These are phyloP conservation scores for Leishmania tarentolae DNA, from an alignment of 208 protist species.

Conservation along the genomic window DNA sequence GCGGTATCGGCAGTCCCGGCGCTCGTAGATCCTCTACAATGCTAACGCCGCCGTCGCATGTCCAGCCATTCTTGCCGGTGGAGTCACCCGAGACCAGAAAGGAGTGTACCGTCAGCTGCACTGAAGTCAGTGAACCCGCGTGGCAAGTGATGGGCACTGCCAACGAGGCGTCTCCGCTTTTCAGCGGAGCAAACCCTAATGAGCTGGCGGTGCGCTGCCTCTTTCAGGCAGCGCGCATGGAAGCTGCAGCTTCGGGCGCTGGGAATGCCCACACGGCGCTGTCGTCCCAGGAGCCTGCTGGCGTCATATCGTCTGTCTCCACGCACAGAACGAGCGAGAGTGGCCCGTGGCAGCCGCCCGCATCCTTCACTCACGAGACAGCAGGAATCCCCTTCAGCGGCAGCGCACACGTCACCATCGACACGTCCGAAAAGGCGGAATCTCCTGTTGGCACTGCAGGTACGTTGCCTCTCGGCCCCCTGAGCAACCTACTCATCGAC, in stretches of 20 bases:
- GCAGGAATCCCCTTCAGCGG: background rate
- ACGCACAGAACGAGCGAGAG: background rate
- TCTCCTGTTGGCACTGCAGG: background rate
- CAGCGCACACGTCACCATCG: background rate
- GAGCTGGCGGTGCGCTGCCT: conserved; percentile 25
- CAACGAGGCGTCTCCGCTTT: background rate
- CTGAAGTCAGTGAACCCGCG: background rate
- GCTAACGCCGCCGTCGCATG: background rate
- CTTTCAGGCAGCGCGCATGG: conserved; percentile 12
- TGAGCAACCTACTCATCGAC: background rate
- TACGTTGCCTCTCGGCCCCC: background rate
- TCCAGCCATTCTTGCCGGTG: background rate
- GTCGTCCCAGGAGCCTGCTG: background rate
- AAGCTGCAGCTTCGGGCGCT: background rate
- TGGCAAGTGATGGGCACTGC: background rate
- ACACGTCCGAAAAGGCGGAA: background rate
- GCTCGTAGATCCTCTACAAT: background rate
- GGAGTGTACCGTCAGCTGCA: background rate
- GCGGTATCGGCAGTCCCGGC: background rate
- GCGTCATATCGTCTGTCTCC: background rate
- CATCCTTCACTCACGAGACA: background rate
- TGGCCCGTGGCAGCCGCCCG: background rate
- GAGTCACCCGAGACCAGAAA: background rate
- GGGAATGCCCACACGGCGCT: background rate
- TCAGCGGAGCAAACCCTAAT: conserved; percentile 17